These are phyloP conservation scores for Fusarium sp. DNA, from an alignment of 2,329 filamentous ascomycete genomes.

Conservation along the genomic window DNA sequence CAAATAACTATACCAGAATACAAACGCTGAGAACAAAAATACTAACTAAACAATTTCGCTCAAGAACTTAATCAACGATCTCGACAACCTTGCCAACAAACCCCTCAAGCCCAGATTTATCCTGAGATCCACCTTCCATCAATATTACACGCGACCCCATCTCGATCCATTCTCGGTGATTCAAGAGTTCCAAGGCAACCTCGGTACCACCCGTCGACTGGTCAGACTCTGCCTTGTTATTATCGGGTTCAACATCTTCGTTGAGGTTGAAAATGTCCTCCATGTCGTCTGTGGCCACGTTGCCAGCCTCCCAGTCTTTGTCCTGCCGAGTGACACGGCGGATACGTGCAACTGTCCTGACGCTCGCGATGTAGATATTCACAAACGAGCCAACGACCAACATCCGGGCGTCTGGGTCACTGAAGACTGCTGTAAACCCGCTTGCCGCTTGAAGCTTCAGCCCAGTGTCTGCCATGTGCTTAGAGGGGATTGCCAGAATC, in stretches of 20 bases:
- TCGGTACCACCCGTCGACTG: constrained; percentile 51
- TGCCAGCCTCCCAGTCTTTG: constrained; percentile 39
- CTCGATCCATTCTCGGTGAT: constrained; percentile 76
- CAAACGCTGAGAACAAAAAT: constrained; percentile 9
- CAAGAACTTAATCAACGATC: constrained; percentile 59
- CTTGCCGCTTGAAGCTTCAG: constrained; percentile 69
- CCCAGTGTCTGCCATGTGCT: constrained; percentile 63
- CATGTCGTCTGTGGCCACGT: constrained; percentile 50
- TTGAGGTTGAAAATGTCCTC: constrained; percentile 67
- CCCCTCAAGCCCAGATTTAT: constrained; percentile 72
- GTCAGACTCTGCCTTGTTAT: constrained; percentile 36
- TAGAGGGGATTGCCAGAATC: constrained; percentile 72
- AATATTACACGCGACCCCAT: constrained; percentile 73
- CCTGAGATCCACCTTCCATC: constrained; percentile 73
- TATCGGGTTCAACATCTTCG: constrained; percentile 54
- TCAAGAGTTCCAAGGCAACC: constrained; percentile 72
- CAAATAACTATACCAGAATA: constrained; percentile 13
- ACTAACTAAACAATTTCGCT: constrained; percentile 21
- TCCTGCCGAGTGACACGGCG: constrained; percentile 57
- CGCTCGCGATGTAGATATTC: constrained; percentile 86
- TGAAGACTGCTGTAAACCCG: constrained; percentile 75
- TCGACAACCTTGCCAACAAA: constrained; percentile 73
- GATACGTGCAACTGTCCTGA: constrained; percentile 81
- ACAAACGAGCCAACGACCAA: constrained; percentile 73
- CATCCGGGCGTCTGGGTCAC: constrained; percentile 65